These are phyloP conservation scores for Ceratonia siliqua DNA, from an alignment of 306 rosid species.

Conservation along the genomic window DNA sequence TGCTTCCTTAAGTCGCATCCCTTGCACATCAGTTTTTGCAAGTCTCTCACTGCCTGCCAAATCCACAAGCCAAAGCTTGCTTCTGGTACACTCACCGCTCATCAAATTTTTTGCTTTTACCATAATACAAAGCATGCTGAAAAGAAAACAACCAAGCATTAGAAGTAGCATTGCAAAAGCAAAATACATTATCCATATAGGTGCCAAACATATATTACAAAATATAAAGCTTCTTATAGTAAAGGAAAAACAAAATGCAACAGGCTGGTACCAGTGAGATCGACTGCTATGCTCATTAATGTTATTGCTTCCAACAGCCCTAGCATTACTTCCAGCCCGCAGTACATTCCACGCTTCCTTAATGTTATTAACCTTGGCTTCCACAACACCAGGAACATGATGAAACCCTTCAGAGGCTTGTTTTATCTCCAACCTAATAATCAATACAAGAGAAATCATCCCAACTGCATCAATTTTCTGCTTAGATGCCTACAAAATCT, in stretches of 20 bases:
- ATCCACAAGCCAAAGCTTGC: slow-evolving; percentile 95
- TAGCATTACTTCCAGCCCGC: slow-evolving; percentile 82
- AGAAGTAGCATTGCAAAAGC: not conserved
- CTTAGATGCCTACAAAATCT: slow-evolving; percentile 12
- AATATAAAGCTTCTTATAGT: not conserved
- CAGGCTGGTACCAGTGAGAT: slow-evolving; percentile 70
- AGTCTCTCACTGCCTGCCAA: slow-evolving; percentile 96
- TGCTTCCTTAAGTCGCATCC: slow-evolving; percentile 85
- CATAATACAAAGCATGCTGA: slow-evolving; percentile 77
- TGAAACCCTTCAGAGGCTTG: slow-evolving; percentile 75
- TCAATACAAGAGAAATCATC: slow-evolving; percentile 28
- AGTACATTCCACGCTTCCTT: slow-evolving; percentile 72
- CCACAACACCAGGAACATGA: slow-evolving; percentile 81
- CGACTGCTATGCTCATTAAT: slow-evolving; percentile 93
- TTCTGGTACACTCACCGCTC: slow-evolving; percentile 73
- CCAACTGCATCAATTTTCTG: slow-evolving; percentile 25
- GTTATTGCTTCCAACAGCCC: slow-evolving; percentile 83
- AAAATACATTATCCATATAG: slow-evolving; percentile 12
- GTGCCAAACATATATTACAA: not conserved
- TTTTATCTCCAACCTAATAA: slow-evolving; percentile 79
- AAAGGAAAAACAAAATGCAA: not conserved
- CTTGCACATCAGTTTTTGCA: slow-evolving; percentile 83
- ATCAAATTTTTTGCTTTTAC: slow-evolving; percentile 78
- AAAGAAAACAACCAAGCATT: slow-evolving; percentile 26
- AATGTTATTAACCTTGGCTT: slow-evolving; percentile 68